Base-by-base conservation (phyloP, 495 filamentous ascomycete species). In the Tuber microsphaerosporum region DNA sequence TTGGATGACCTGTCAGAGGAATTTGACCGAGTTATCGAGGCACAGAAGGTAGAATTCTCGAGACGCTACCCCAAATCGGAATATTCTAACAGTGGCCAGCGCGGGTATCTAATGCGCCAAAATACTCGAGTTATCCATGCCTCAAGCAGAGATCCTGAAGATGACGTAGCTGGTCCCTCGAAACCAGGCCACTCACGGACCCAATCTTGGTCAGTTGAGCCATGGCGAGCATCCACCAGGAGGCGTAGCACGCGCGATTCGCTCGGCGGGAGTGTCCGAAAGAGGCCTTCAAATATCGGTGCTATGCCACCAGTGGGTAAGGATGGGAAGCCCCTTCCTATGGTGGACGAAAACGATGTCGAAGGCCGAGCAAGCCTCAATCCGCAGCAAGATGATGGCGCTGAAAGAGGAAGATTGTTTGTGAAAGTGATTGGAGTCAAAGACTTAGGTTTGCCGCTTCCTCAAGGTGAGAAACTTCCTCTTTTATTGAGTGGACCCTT, bases 351-450 rank as follows among this genome's bases (percentile, higher is more conserved):
- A 61, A 82, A 79, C 70, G 81, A 82, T 68, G 70, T 75, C 31
- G 65, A 42, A 41, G 69, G 39, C 39, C 51, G 73, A 44, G 70
- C 80, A 41, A 76, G 84, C 71, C 86, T 87, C 0, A 85, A 91
- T 31, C 82, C 76, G 39, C 89, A 90, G 44, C 90, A 90, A 73
- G 87, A 88, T 42, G 94, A 97, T 43, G 92, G 90, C 72, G 91
- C 90, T 71, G 95, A 99, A 86, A 85, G 94, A 79, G 95, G 95
- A n/a, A 86, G 96, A 75, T 86, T 99, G 3, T 98, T 99, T 82
- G 94, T 98, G 48, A 99, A 99, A 85, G 95, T 99, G 43, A 90
- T 98, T 79, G 94, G 95, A 26, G 92, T 97, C 34, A 98, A 98
- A 82, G 94, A 97, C 77, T 86, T 98, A 34, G 94, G 97, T 80